Percentiles rank a stretch among this genome's conserved stretches.
phyloP scores from a whole-genome alignment of 1,139 yeast genomes.

The Yamadazyma oceani region DNA sequence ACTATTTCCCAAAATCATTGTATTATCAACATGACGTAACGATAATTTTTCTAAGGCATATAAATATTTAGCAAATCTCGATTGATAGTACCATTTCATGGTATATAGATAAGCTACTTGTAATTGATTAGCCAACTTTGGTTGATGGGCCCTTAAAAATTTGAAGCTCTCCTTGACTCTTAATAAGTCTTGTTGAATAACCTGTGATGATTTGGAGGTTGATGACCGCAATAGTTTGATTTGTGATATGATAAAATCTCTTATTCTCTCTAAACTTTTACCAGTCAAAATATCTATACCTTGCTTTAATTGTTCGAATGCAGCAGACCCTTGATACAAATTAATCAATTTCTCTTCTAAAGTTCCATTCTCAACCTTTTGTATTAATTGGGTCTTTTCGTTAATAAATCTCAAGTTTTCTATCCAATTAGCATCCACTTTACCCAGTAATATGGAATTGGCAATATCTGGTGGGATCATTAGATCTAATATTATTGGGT shows the following conservation, averaged over 20 bases:
- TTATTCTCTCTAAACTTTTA: conserved; percentile 69
- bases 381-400: conserved; percentile 55
- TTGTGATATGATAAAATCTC: conserved; percentile 64
- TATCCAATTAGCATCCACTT: conserved; percentile 52
- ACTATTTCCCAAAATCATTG: conserved; percentile 47
- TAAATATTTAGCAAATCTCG: conserved; percentile 76
- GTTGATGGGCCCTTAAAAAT: conserved; percentile 56
- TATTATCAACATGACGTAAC: conserved; percentile 51
- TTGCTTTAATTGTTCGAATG: conserved; percentile 34
- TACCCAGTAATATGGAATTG: conserved; percentile 45
- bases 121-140: conserved; percentile 71
- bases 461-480: conserved; percentile 72
- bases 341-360: conserved; percentile 13
- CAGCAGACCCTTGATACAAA: conserved; percentile 30
- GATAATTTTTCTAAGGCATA: conserved; percentile 70
- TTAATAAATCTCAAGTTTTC: conserved; percentile 57
- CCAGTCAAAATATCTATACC: conserved; percentile 44
- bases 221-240: conserved; percentile 62
- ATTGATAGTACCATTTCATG: conserved; percentile 88
- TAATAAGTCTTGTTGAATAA: conserved; percentile 66
- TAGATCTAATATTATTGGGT: conserved; percentile 72
- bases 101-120: conserved; percentile 81
- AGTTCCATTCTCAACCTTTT: conserved; percentile 19
- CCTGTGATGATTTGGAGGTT: conserved; percentile 56
- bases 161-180: conserved; percentile 58